phyloP scores from a whole-genome alignment of 176 grass and related monocot genomes.

The Carex scoparia region DNA sequence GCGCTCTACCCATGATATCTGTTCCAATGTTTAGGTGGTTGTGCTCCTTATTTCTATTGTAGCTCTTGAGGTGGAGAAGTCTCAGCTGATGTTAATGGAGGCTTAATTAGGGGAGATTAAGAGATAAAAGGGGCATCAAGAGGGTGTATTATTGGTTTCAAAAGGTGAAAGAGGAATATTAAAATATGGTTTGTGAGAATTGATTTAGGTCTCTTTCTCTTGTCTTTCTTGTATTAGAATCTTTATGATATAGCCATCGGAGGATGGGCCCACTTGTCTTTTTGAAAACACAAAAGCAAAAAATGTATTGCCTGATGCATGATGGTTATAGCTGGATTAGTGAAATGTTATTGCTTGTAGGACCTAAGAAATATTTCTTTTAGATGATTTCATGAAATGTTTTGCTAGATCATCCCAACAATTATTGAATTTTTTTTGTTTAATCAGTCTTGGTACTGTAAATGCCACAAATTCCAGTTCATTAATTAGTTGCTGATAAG shows the following conservation, averaged over 20 bases:
- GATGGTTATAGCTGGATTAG: background rate
- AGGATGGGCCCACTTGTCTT: background rate
- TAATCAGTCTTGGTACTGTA: background rate
- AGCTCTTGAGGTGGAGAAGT: conserved; percentile 22
- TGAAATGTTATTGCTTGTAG: background rate
- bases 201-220: conserved; percentile 77
- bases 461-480: background rate
- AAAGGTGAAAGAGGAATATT: conserved; percentile 35
- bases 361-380: background rate
- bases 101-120: conserved; percentile 46
- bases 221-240: conserved; percentile 91
- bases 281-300: background rate
- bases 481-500: background rate
- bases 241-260: conserved; percentile 63
- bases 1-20: conserved; percentile 77
- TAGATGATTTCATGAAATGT: background rate
- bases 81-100: conserved; percentile 16
- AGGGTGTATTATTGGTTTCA: conserved; percentile 55
- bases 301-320: background rate
- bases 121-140: conserved; percentile 36
- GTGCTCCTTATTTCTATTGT: conserved; percentile 3
- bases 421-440: too few species aligned
- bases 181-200: conserved; percentile 52
- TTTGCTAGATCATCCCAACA: background rate
- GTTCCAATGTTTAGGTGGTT: background rate